phyloP scores from a whole-genome alignment of 768 basidiomycete species.

The Leucocoprinus birnbaumii region DNA sequence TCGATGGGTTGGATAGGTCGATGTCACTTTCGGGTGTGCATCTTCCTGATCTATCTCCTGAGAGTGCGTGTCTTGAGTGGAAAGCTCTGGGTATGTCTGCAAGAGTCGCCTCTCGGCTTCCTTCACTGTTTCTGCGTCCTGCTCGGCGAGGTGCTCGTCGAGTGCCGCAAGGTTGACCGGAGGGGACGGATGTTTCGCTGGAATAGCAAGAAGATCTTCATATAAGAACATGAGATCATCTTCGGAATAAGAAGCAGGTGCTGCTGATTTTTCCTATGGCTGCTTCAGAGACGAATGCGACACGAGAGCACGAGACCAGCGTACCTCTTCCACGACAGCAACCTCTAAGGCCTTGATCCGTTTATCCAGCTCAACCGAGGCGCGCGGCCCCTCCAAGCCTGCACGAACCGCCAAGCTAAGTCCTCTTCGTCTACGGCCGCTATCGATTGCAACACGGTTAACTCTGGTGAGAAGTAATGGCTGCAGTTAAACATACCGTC shows the following conservation, averaged over 20 bases:
- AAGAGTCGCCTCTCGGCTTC: not conserved
- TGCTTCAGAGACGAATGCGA: too few species aligned
- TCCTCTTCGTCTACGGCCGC: constrained; percentile 2
- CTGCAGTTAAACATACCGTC: not conserved
- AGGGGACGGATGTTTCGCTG: constrained; percentile 7
- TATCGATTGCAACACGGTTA: not conserved
- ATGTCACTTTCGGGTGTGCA: constrained; percentile 8
- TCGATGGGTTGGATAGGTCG: constrained; percentile 28
- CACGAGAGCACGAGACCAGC: not conserved
- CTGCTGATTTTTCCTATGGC: constrained; percentile 13
- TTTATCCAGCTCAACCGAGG: constrained; percentile 12
- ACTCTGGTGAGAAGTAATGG: not conserved
- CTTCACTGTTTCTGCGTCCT: constrained; percentile 8
- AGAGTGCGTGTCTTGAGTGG: not conserved
- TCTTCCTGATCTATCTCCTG: constrained; percentile 8
- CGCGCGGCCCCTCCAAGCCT: not conserved
- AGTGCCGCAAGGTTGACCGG: constrained; percentile 7
- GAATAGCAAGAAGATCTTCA: constrained; percentile 16
- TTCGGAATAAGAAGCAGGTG: constrained; percentile 11
- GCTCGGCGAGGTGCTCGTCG: constrained; percentile 1
- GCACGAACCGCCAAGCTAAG: constrained; percentile 1
- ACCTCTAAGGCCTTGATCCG: constrained; percentile 13
- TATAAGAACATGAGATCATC: constrained; percentile 15
- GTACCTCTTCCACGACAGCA: constrained; percentile 12
- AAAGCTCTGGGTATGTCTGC: constrained; percentile 3